Conservation (phyloP, 2,329 filamentous ascomycete species). For the Cercospora zeae-maydis region DNA sequence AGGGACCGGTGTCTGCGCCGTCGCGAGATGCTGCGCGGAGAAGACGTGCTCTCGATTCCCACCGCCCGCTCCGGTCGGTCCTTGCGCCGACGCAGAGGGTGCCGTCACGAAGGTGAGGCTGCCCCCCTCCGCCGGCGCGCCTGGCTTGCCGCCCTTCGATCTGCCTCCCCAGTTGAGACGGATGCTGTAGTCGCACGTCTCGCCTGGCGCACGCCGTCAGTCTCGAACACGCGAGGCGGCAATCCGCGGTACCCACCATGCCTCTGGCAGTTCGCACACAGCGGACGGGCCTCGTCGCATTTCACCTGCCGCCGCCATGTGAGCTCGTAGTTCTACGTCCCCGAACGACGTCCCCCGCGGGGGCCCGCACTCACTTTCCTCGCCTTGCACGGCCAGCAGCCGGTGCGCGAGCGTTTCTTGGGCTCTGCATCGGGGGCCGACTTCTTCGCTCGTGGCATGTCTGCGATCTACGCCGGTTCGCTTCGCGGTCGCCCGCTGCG, state of each 20-base stretch:
- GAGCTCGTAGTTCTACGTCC: background rate
- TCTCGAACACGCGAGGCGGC: slow-evolving; percentile 45
- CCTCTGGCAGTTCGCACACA: slow-evolving; percentile 68
- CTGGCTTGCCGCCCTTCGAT: slow-evolving; percentile 51
- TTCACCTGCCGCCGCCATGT: slow-evolving; percentile 50
- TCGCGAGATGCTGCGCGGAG: slow-evolving; percentile 33
- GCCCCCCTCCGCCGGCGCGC: slow-evolving; percentile 23
- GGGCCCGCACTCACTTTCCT: slow-evolving; percentile 50
- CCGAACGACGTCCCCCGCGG: background rate
- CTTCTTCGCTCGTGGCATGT: slow-evolving; percentile 65
- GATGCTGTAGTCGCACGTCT: slow-evolving; percentile 76
- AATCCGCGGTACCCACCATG: slow-evolving; percentile 49
- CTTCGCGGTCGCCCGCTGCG: background rate
- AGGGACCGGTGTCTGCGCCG: slow-evolving; percentile 17
- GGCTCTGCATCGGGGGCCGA: slow-evolving; percentile 57
- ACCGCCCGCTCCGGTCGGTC: slow-evolving; percentile 11
- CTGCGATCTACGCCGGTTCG: background rate
- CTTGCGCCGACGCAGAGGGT: slow-evolving; percentile 7
- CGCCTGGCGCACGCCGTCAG: slow-evolving; percentile 32
- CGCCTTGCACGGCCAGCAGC: slow-evolving; percentile 74
- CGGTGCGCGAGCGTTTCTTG: slow-evolving; percentile 64
- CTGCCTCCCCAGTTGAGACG: slow-evolving; percentile 77
- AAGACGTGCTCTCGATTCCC: slow-evolving; percentile 33
- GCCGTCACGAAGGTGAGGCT: slow-evolving; percentile 33
- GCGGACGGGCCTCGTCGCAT: slow-evolving; percentile 74